These are phyloP conservation scores for Beauveria bassiana DNA, from an alignment of 2,329 filamentous ascomycete genomes.

Conservation along the genomic window DNA sequence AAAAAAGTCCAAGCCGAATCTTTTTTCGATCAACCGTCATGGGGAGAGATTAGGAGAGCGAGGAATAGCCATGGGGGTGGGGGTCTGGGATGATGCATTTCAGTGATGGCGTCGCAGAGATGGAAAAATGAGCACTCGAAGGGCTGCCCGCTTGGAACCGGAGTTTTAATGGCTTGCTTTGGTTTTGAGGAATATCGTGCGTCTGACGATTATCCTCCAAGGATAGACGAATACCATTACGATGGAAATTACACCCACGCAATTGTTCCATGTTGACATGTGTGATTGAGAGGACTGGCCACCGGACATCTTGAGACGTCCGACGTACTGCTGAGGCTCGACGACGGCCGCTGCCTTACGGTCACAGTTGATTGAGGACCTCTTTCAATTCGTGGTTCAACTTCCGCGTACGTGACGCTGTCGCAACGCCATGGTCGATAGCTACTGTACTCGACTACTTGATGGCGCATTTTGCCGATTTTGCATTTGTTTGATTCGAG, in stretches of 20 bases:
- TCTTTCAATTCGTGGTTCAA: neutral
- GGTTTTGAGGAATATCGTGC: conserved; percentile 34
- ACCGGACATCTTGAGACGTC: neutral
- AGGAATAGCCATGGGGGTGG: conserved; percentile 10
- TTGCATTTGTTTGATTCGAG: neutral
- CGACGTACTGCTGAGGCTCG: neutral
- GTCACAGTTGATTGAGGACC: neutral
- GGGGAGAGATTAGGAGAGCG: conserved; percentile 5
- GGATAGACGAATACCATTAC: conserved; percentile 37
- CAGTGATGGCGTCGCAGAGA: conserved; percentile 25
- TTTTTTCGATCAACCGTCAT: conserved; percentile 9
- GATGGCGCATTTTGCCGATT: neutral
- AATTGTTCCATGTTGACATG: neutral
- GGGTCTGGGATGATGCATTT: conserved; percentile 1
- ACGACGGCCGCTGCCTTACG: neutral
- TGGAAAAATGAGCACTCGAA: conserved; percentile 23
- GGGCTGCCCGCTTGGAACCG: conserved; percentile 35
- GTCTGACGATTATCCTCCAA: conserved; percentile 34
- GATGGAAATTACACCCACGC: conserved; percentile 9
- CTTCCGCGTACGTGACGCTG: neutral
- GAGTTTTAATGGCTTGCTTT: conserved; percentile 39
- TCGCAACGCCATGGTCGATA: neutral
- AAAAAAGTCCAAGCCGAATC: conserved; percentile 10
- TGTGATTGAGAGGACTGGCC: neutral
- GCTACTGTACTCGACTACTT: too few relatives aligned